Conservation (phyloP, 2,329 filamentous ascomycete species). For the Chaetomium globosum region DNA sequence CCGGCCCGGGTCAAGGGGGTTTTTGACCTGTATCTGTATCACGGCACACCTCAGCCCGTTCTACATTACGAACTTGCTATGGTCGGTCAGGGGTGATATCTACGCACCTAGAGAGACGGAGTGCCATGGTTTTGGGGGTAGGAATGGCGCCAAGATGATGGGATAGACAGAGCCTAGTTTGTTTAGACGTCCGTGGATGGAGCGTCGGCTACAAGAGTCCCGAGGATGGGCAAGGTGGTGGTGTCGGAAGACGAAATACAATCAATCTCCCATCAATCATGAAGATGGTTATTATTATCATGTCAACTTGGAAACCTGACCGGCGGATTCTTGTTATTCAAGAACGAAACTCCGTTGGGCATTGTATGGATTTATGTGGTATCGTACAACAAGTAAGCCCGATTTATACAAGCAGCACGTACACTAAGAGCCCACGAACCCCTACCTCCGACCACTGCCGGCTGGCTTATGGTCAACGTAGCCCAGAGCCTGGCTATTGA, state of each 20-base stretch:
- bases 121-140: neutral
- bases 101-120: conserved; percentile 15
- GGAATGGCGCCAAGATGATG: conserved; percentile 13
- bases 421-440: too few species aligned
- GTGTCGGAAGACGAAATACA: conserved; percentile 16
- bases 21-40: conserved; percentile 18
- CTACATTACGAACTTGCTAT: conserved; percentile 12
- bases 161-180: conserved; percentile 17
- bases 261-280: conserved; percentile 24
- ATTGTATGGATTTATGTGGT: neutral
- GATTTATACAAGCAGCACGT: neutral
- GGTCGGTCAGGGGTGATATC: conserved; percentile 19
- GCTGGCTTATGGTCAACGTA: neutral
- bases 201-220: neutral
- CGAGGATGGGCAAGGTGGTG: neutral
- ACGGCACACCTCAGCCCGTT: conserved; percentile 9
- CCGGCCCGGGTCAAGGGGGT: conserved; percentile 1
- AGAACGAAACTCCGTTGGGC: neutral
- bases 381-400: neutral
- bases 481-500: conserved; percentile 37
- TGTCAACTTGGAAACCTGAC: neutral
- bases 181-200: conserved; percentile 12
- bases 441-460: too few species aligned
- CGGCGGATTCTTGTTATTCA: neutral
- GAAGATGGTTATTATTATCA: neutral